Base-by-base conservation (phyloP, 139 green algal genomes). In the Tetraselmis striata region DNA sequence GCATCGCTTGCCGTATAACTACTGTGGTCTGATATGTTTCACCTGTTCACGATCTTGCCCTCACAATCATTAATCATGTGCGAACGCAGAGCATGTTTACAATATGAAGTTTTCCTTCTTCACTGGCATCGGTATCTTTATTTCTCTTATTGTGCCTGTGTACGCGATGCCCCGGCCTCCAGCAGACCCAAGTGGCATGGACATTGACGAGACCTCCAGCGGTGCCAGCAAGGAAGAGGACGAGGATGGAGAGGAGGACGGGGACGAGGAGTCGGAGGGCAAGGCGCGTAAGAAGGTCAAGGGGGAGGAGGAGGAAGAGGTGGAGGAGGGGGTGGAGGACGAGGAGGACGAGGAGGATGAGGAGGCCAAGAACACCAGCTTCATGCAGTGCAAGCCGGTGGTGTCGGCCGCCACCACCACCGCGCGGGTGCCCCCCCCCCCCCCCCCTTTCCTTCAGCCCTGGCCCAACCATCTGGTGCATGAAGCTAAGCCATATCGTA, bases 321-420 rank as follows among this genome's bases (percentile, higher is more conserved):
- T 93, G 0, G 77, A 87, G 2, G 80, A 84, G 74, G 83, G 88
- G 79, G 80, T 85, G 85, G 58, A 83, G 45, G 45, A 67, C 5
- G 45, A 67, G 45, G 45, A 67, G 45, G 45, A 18, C 5, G 45
- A 67, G 18, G 45, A 67, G 45, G 45, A 67, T 18, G 45, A 67
- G 45, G 5, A 5, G 45, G 11, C 5, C 11, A 67, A 67, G 45
- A 67, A 67, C 18, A 5, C 5, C 18, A 25, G 45, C 45, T 67
- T 67, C 18, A 5, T 25, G 45, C 5, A 67, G 45, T 67, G 45
- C 45, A 67, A 67, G 45, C 45, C 45, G 11, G 18, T 67, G 5
- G 45, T 67, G 11, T 67, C 45, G 45, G 45, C 45, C 18, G 45
- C 45, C 45, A 67, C 45, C 45, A 18, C 11, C 45, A 25, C 5